Conservation (phyloP, 73 alveolate species). For the Breviolum minutum region DNA sequence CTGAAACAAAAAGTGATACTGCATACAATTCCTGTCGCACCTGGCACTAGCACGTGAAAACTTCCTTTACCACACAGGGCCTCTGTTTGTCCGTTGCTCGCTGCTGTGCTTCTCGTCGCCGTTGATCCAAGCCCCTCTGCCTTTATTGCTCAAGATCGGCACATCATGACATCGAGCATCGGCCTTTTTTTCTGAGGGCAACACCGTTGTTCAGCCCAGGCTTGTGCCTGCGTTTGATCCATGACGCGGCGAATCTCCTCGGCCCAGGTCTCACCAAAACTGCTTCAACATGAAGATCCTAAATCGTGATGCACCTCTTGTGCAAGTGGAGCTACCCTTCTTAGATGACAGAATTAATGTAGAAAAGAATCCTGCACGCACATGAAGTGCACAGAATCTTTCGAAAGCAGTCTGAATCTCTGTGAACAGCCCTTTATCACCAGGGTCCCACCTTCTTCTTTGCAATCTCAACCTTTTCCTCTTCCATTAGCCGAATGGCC, state of each 20-base stretch:
- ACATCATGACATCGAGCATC: background rate
- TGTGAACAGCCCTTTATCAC: too few relatives aligned
- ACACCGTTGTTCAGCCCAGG: conserved; percentile 61
- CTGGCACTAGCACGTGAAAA: background rate
- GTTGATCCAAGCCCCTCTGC: conserved; percentile 49
- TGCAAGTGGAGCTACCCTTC: background rate
- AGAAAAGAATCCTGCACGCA: background rate
- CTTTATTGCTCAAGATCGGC: background rate
- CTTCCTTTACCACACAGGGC: background rate
- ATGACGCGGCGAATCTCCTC: conserved; percentile 69
- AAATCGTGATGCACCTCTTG: background rate
- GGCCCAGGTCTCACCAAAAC: background rate
- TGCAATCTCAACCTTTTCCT: conserved; percentile 17
- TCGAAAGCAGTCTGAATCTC: too few relatives aligned
- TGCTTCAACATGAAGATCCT: too few relatives aligned
- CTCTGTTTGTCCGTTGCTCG: conserved; percentile 52
- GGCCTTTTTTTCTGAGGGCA: background rate
- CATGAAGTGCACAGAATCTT: too few relatives aligned
- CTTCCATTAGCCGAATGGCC: conserved; percentile 45
- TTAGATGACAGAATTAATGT: background rate
- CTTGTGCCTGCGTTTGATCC: conserved; percentile 63
- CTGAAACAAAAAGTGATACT: background rate
- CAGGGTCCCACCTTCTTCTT: conserved; percentile 11
- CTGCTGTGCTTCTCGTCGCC: conserved; percentile 13
- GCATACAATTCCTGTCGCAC: background rate